phyloP scores from a whole-genome alignment of 2,329 filamentous ascomycete species.

The Emergomyces africanus region DNA sequence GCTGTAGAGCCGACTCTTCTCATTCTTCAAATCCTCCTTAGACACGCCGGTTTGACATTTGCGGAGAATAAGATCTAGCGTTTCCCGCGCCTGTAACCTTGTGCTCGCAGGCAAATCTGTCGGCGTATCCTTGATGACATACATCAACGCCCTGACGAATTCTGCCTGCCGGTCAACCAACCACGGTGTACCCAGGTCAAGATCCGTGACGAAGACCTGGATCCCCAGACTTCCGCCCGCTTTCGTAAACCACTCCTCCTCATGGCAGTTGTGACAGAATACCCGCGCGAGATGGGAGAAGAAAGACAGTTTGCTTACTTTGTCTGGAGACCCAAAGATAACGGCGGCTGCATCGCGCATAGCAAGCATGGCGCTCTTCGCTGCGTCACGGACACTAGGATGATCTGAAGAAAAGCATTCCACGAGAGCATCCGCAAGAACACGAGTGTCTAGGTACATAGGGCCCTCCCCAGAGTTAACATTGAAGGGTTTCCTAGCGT shows the following conservation, averaged over 20 bases:
- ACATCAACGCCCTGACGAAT: constrained; percentile 81
- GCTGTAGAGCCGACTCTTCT: constrained; percentile 54
- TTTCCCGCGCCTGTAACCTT: constrained; percentile 66
- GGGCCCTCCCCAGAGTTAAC: constrained; percentile 77
- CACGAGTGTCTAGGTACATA: constrained; percentile 70
- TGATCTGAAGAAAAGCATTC: constrained; percentile 84
- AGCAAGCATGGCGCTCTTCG: constrained; percentile 62
- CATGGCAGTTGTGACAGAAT: constrained; percentile 91
- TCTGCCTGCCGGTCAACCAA: constrained; percentile 71
- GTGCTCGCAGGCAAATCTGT: constrained; percentile 86
- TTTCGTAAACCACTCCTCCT: constrained; percentile 98
- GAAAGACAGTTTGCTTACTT: constrained; percentile 66
- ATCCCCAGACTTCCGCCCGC: constrained; percentile 86
- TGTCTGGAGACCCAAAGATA: constrained; percentile 63
- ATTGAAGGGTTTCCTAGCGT: constrained; percentile 65
- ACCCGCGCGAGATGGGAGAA: constrained; percentile 71
- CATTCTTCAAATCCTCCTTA: constrained; percentile 63
- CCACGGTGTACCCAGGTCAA: constrained; percentile 77
- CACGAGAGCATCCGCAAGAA: constrained; percentile 79
- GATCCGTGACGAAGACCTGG: constrained; percentile 68
- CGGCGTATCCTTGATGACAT: constrained; percentile 97
- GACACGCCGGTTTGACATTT: constrained; percentile 67
- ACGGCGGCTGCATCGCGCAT: constrained; percentile 63
- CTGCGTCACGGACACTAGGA: constrained; percentile 64
- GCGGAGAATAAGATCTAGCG: constrained; percentile 64